Conservation (phyloP, 768 basidiomycete species). For the Boletus speciosus region DNA sequence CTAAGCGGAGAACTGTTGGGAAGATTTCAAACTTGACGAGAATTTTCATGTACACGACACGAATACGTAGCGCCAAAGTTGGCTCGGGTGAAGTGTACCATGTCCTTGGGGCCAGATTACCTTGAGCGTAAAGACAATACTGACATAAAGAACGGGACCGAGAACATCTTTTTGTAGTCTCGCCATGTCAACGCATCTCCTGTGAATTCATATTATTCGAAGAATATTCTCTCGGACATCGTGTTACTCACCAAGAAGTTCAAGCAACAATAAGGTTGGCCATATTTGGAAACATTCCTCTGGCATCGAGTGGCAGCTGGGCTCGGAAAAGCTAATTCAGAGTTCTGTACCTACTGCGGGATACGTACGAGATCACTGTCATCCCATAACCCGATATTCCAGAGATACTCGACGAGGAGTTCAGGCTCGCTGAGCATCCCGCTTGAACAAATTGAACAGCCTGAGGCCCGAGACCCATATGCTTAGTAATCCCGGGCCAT, state of each 20-base stretch:
- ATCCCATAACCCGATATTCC: neutral
- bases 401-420: neutral
- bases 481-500: conserved; percentile 16
- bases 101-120: conserved; percentile 20
- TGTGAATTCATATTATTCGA: conserved; percentile 19
- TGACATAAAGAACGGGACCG: conserved; percentile 29
- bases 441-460: neutral
- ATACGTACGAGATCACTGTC: neutral
- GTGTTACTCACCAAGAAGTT: conserved; percentile 23
- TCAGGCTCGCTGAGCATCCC: neutral
- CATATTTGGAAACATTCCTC: conserved; percentile 17
- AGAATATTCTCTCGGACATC: conserved; percentile 4
- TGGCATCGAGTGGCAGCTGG: neutral
- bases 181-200: conserved; percentile 33
- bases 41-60: conserved; percentile 25
- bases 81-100: conserved; percentile 20
- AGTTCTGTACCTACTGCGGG: neutral
- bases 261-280: conserved; percentile 28
- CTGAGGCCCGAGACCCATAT: too few species aligned
- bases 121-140: conserved; percentile 24
- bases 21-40: conserved; percentile 26
- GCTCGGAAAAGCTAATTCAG: conserved; percentile 3
- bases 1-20: conserved; percentile 28
- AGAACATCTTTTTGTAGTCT: conserved; percentile 29
- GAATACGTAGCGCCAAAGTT: conserved; percentile 25